Conservation (phyloP, 2,329 filamentous ascomycete species). For the Trichoderma asperellum region DNA sequence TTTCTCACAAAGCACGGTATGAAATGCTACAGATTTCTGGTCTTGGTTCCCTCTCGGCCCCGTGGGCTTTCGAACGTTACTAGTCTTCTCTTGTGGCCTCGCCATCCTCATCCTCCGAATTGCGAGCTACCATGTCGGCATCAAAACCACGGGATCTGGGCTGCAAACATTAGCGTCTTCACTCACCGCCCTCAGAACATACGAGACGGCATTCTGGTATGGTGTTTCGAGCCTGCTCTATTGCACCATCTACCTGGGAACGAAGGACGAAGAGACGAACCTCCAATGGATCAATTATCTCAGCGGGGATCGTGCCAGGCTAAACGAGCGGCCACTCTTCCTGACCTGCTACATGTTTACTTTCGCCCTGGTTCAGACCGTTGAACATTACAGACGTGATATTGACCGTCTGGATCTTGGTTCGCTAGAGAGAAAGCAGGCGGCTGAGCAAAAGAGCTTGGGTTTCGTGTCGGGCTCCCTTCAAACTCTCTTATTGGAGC, state of each 20-base stretch:
- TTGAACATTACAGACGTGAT: constrained; percentile 71
- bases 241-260: constrained; percentile 79
- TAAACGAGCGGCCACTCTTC: constrained; percentile 88
- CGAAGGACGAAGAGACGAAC: constrained; percentile 60
- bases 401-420: constrained; percentile 65
- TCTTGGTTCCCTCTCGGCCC: constrained; percentile 81
- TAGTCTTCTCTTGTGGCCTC: constrained; percentile 77
- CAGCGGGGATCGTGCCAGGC: constrained; percentile 69
- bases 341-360: constrained; percentile 71
- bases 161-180: constrained; percentile 65
- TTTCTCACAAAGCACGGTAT: constrained; percentile 28
- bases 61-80: constrained; percentile 72
- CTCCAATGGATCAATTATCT: constrained; percentile 75
- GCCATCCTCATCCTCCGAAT: constrained; percentile 84
- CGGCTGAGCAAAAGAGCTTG: constrained; percentile 33
- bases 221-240: constrained; percentile 77
- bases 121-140: constrained; percentile 76
- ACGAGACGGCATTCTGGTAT: constrained; percentile 78
- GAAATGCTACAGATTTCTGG: constrained; percentile 67
- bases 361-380: constrained; percentile 71
- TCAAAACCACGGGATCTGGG: constrained; percentile 70
- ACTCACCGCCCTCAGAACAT: constrained; percentile 61
- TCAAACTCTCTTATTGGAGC: constrained; percentile 43
- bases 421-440: constrained; percentile 34
- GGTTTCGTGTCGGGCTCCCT: constrained; percentile 39